A percentile compares a stretch with the other conserved stretches of the same genome.
Evolutionary conservation across 1,284 basidiomycete genomes (phyloP).

Genomic region (Trametes sp.): DNA sequence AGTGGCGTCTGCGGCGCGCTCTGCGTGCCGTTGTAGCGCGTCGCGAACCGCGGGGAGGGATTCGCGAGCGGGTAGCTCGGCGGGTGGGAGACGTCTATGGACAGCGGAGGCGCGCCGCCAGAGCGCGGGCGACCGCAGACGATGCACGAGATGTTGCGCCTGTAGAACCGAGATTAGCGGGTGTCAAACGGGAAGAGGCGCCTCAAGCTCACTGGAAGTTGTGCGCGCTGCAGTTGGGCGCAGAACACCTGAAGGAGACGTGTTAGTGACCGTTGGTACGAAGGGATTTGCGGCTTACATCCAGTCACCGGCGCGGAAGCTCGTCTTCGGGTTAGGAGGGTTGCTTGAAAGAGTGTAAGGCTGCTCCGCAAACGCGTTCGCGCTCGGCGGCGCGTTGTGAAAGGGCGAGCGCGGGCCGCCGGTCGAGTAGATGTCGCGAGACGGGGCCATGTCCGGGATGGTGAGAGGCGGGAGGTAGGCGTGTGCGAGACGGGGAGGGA

Average conservation of each 20-base stretch:
- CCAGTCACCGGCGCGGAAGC: conserved; percentile 80
- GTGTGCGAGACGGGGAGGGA: conserved; percentile 7
- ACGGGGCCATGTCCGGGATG: conserved; percentile 7
- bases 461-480: conserved; percentile 10
- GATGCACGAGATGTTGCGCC: conserved; percentile 77
- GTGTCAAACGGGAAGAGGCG: not conserved
- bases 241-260: conserved; percentile 57
- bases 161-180: conserved; percentile 54
- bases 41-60: conserved; percentile 37
- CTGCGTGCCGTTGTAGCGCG: conserved; percentile 14
- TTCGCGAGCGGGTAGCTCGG: conserved; percentile 30
- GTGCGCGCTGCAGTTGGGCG: conserved; percentile 69
- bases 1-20: conserved; percentile 19
- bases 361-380: conserved; percentile 16
- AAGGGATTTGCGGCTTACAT: conserved; percentile 59
- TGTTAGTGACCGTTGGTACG: not conserved
- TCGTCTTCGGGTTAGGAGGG: conserved; percentile 76
- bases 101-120: conserved; percentile 32
- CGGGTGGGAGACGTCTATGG: conserved; percentile 18
- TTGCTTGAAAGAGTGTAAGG: conserved; percentile 73
- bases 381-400: conserved; percentile 5
- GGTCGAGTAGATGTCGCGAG: conserved; percentile 15
- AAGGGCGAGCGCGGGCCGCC: conserved; percentile 10
- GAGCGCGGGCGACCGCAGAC: conserved; percentile 72
- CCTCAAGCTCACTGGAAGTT: conserved; percentile 73